Conservation (phyloP, 169 alveolate genomes). For the Theileria sp. region DNA sequence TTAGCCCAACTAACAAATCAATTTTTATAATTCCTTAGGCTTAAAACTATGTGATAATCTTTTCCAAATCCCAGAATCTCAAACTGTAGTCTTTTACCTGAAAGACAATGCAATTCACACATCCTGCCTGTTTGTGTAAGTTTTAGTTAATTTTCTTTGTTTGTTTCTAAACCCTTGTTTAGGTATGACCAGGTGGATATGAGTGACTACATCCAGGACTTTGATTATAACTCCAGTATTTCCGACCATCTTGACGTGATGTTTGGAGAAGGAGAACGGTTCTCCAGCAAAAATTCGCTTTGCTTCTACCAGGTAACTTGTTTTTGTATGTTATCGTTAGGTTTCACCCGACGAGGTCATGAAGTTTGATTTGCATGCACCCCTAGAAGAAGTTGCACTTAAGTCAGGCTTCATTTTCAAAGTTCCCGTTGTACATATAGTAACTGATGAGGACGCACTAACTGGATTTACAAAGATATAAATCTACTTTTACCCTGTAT, state of each 20-base stretch:
- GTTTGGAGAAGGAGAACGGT: slow-evolving; percentile 32
- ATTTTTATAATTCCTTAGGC: slow-evolving; percentile 17
- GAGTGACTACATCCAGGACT: slow-evolving; percentile 61
- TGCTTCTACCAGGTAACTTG: slow-evolving; percentile 47
- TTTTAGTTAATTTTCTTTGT: neutral
- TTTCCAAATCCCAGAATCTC: slow-evolving; percentile 49
- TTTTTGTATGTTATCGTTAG: neutral
- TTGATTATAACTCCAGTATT: slow-evolving; percentile 44
- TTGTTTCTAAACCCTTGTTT: neutral
- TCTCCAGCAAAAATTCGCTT: slow-evolving; percentile 32
- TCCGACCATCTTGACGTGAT: slow-evolving; percentile 67
- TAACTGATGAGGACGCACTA: slow-evolving; percentile 25
- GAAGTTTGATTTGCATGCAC: slow-evolving; percentile 37
- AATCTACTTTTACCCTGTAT: neutral
- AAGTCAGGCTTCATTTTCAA: slow-evolving; percentile 32
- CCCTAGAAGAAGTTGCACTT: slow-evolving; percentile 41
- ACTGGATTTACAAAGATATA: neutral
- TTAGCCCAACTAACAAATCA: neutral
- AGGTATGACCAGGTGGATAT: slow-evolving; percentile 55
- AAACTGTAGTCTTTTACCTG: slow-evolving; percentile 39
- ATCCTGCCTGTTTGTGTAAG: slow-evolving; percentile 58
- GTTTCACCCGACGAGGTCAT: slow-evolving; percentile 22
- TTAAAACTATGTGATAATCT: slow-evolving; percentile 26
- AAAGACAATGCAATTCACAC: slow-evolving; percentile 51
- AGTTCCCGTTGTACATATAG: slow-evolving; percentile 59